phyloP scores from a whole-genome alignment of 1,139 yeast genomes.

The Candida anutae region DNA sequence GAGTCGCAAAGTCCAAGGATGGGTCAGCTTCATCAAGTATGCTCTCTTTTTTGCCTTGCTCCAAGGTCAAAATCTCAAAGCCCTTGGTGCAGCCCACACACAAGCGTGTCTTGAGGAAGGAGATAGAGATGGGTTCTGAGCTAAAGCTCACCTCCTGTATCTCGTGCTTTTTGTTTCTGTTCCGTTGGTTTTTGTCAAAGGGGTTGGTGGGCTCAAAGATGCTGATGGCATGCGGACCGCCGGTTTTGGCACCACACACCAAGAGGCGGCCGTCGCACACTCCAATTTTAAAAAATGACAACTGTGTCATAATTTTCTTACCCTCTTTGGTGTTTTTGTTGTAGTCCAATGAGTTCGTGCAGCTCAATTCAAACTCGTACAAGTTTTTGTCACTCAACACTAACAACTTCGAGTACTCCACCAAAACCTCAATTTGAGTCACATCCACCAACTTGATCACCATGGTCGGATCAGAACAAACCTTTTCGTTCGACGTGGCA shows the following conservation, averaged over 20 bases:
- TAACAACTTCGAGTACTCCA: conserved; percentile 79
- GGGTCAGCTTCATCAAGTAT: conserved; percentile 94
- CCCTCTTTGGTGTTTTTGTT: conserved; percentile 66
- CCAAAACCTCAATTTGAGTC: conserved; percentile 85
- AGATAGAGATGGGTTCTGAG: conserved; percentile 86
- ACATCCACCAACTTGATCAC: conserved; percentile 72
- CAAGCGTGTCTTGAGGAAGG: conserved; percentile 78
- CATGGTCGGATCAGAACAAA: conserved; percentile 69
- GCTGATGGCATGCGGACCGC: conserved; percentile 66
- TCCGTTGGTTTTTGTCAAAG: conserved; percentile 46
- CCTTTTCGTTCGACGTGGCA: conserved; percentile 36
- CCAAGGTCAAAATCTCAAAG: conserved; percentile 85
- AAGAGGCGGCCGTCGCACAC: conserved; percentile 83
- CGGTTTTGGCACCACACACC: conserved; percentile 83
- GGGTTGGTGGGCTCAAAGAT: conserved; percentile 73
- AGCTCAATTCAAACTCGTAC: conserved; percentile 69
- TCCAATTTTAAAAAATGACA: conserved; percentile 85
- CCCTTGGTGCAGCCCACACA: conserved; percentile 97
- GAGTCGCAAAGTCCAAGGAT: conserved; percentile 89
- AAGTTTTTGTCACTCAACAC: conserved; percentile 78
- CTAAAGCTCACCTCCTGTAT: conserved; percentile 73
- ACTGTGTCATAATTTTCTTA: conserved; percentile 75
- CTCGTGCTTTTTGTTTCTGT: conserved; percentile 60
- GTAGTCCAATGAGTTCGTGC: conserved; percentile 63
- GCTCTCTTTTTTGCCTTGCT: conserved; percentile 66